Conservation (phyloP, 2,329 filamentous ascomycete species). For the Pseudogymnoascus sp. region DNA sequence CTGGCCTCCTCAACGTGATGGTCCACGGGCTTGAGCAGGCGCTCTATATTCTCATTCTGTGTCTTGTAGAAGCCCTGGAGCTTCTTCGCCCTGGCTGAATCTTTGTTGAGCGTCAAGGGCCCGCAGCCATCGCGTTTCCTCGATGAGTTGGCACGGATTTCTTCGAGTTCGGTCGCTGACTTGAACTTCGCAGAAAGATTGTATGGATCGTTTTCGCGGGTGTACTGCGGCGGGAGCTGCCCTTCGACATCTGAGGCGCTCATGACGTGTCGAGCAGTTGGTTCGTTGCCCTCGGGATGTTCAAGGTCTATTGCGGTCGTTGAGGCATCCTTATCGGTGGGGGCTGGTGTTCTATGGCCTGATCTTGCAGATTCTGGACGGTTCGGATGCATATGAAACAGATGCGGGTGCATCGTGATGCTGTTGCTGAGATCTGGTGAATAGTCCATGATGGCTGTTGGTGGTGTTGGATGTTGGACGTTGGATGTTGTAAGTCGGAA, state of each 20-base stretch:
- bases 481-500: neutral
- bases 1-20: conserved; percentile 72
- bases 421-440: conserved; percentile 20
- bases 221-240: conserved; percentile 24
- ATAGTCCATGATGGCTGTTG: neutral
- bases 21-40: conserved; percentile 84
- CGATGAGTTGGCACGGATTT: conserved; percentile 72
- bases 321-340: conserved; percentile 28
- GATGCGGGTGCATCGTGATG: conserved; percentile 27
- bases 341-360: conserved; percentile 18
- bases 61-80: conserved; percentile 76
- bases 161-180: conserved; percentile 62
- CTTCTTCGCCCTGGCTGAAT: conserved; percentile 33
- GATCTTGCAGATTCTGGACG: conserved; percentile 18
- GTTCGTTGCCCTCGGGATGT: conserved; percentile 21
- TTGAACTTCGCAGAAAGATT: conserved; percentile 71
- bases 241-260: conserved; percentile 35
- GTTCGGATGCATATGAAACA: conserved; percentile 24
- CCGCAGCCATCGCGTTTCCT: conserved; percentile 56
- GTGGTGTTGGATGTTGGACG: neutral
- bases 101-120: conserved; percentile 26
- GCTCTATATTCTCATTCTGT: conserved; percentile 90
- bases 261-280: conserved; percentile 21
- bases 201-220: conserved; percentile 65
- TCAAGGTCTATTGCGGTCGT: conserved; percentile 34